Base-by-base conservation (phyloP, 2,329 filamentous ascomycete genomes). In the Dothistroma pini region DNA sequence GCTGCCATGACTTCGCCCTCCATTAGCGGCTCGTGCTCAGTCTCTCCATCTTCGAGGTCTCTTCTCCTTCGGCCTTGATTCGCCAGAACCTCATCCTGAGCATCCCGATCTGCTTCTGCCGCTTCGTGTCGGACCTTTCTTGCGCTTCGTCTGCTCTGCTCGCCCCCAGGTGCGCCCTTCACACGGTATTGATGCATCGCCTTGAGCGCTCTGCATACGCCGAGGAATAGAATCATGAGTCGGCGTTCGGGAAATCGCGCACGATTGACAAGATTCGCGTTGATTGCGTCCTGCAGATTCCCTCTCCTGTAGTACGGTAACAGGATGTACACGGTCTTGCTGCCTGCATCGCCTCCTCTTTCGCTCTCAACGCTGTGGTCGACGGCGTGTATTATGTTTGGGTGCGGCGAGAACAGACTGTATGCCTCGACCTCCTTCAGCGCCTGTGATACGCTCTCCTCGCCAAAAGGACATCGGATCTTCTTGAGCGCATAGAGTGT, bases 351-450 rank as follows among this genome's bases (percentile, higher is more conserved):
- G 11, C 68, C 69, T 25, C 70, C 68, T 69, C 83, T 78, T 75
- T 96, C 91, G 29, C 86, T 87, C 54, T 89, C 86, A 62, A 96
- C 89, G 70, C 84, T 85, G 76, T 96, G 89, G 78, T 96, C 93
- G 72, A 93, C 82, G 67, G 86, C 86, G 71, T 89, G 88, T 74
- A 97, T 96, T 76, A 97, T 95, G 77, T 92, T 91, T 10, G 88
- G 86, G 65, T 91, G 86, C 68, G 88, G 87, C 58, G 86, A 81
- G 79, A 99, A 99, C 62, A 97, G 86, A 67, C 88, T 88, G 81
- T 99, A 99, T 54, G 95, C 93, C 76, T 97, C 93, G 64, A 97
- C 95, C 80, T 99, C 95, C 76, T 93, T 93, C 83, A 97, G 89
- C 56, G 95, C 95, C 75, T 91, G 91, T 68, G 91, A 87, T 61